These are phyloP conservation scores for Cadophora gregata DNA, from an alignment of 2,329 filamentous ascomycete species.

Conservation along the genomic window DNA sequence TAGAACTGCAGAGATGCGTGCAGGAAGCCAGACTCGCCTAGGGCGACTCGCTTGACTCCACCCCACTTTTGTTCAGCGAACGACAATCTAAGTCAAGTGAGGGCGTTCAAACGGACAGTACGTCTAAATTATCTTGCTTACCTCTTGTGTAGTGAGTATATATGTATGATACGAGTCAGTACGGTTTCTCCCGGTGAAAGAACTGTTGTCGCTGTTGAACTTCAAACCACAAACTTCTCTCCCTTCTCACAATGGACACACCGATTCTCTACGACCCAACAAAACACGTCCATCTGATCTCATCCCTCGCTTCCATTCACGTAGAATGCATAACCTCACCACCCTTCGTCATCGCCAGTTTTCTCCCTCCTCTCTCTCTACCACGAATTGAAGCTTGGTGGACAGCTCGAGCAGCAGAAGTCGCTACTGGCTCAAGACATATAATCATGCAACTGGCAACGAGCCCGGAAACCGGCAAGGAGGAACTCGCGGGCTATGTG, in stretches of 20 bases:
- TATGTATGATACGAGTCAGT: neutral
- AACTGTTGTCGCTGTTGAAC: no score
- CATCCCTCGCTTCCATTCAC: slow-evolving; percentile 63
- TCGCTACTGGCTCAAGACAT: slow-evolving; percentile 51
- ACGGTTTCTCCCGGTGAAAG: no score
- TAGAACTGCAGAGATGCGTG: no score
- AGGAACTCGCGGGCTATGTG: slow-evolving; percentile 60
- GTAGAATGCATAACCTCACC: slow-evolving; percentile 62
- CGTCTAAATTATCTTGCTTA: neutral
- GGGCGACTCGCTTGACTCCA: slow-evolving; percentile 1
- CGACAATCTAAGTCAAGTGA: neutral
- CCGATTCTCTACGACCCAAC: slow-evolving; percentile 49
- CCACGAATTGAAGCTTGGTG: slow-evolving; percentile 63
- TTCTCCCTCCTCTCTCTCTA: slow-evolving; percentile 63
- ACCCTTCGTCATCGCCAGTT: slow-evolving; percentile 60
- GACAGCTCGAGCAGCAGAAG: slow-evolving; percentile 58
- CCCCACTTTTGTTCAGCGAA: slow-evolving; percentile 8
- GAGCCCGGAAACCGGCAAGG: slow-evolving; percentile 46
- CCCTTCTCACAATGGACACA: slow-evolving; percentile 22
- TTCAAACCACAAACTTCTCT: no score
- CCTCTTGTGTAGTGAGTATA: neutral
- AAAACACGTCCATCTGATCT: slow-evolving; percentile 57
- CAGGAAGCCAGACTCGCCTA: no score
- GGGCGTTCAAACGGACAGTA: neutral
- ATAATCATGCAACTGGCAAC: slow-evolving; percentile 59